Evolutionary conservation across 768 basidiomycete species (phyloP), one percentile per base, ranked within the genome.

Genomic region (Mycena sanguinolenta): DNA sequence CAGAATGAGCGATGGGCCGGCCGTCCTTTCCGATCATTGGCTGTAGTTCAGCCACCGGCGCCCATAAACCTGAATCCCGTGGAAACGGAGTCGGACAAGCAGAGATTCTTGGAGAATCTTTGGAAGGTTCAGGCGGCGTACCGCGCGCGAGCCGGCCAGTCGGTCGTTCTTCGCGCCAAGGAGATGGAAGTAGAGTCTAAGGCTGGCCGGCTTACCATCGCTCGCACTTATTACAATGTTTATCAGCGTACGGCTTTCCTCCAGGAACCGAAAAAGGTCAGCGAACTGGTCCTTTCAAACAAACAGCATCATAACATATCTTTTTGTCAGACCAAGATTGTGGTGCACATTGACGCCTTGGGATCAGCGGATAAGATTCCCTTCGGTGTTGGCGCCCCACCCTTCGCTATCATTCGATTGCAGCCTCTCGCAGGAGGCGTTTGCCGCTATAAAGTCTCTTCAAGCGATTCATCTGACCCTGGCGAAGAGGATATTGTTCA

Each of bases 51-150:
- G 65, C 94, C 95, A 3, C 93, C 95, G 32, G 82, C 86, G 36
- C 84, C 91, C 0, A 77, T 88, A 52, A 89, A 90, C 66, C 77
- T 92, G 38, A 92, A 95, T 75, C 92, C 93, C 21, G 80, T 82
- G 0, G 86, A 88, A 62, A 88, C 90, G 5, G 86, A 89, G 65
- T 78, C 77, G 9, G 93, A 94, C 78, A 97, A 97, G 80, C 86
- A 86, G 46, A 88, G 92, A 12, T 98, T 98, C 77, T 80, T 98
- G 36, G 91, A 95, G 73, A 96, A 95, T 77, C 81, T 98, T 14
- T 98, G 96, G 96, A 87, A 87, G 50, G 91, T 91, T 27, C 96
- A 98, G 78, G 95, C 95, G 10, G 89, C 86, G 55, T 92, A 92
- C 73, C 86, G 96, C 66, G 88, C 94, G 2, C 88, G 89, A 60